Base-by-base conservation (phyloP, 2,329 filamentous ascomycete species). In the Hypoxylon sp. region DNA sequence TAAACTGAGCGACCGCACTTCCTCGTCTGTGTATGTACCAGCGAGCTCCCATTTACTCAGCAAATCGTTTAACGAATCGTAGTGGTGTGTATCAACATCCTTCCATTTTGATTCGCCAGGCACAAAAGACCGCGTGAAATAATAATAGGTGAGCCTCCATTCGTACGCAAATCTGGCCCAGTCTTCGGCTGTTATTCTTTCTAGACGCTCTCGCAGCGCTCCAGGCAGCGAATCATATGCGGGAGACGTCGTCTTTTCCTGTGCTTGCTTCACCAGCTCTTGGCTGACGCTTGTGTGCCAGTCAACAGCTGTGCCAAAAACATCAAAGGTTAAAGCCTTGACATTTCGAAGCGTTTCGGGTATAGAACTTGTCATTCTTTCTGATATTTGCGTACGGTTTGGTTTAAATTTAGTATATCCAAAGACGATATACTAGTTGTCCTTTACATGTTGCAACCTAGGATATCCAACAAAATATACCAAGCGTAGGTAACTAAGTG, bases 241-340 rank as follows among this genome's bases (percentile, higher is more conserved):
- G 11, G 77, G 73, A 21, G 77, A 77, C 34, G 85, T 73, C 9
- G 66, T 65, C 61, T 81, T 80, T 49, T 74, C 69, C 19, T 71
- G 66, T 9, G 82, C 79, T 27, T 77, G 76, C 7, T 75, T 65
- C 16, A 72, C 67, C 36, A 94, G 78, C 44, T 82, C 81, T 6
- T 77, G 72, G 9, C 78, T 81, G 13, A 94, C 82, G 2, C 84
- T 83, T 27, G 75, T 76, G 48, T 89, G 86, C 89, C 89, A 93
- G 74, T 93, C 80, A 34, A 94, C 89, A 57, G 87, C 83, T 1
- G 90, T 94, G 60, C 89, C 89, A 69, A 92, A 91, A 62, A 91
- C 81, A 71, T 91, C 88, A 65, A 90, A 91, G 44, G 86, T 78
- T 23, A 91, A 74, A 5, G 81, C 87, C 59, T 83, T 83, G 57